Evolutionary conservation across 106 monocot species (phyloP).

Genomic region (Dioscorea zingiberensis): DNA sequence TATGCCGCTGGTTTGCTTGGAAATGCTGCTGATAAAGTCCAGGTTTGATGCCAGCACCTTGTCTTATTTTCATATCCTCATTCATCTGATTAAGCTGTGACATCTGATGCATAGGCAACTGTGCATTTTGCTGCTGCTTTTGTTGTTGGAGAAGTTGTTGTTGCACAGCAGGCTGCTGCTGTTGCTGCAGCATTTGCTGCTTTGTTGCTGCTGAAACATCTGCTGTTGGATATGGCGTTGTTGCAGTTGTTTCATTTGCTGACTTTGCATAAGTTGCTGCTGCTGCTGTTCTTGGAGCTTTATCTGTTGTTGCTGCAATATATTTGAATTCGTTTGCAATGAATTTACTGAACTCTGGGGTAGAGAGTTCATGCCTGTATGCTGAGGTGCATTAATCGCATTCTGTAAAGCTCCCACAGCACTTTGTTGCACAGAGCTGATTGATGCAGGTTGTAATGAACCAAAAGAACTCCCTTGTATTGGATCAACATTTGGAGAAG

Average conservation of each 20-base stretch:
- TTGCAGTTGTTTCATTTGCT: slow-evolving; percentile 3
- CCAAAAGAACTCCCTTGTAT: slow-evolving; percentile 35
- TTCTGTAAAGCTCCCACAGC: slow-evolving; percentile 41
- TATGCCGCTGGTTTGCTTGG: slow-evolving; percentile 32
- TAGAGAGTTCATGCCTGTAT: slow-evolving; percentile 31
- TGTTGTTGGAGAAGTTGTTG: slow-evolving; percentile 31
- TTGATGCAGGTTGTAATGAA: slow-evolving; percentile 48
- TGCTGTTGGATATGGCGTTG: slow-evolving; percentile 42
- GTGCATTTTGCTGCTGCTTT: slow-evolving; percentile 38
- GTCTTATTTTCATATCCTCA: slow-evolving; percentile 75
- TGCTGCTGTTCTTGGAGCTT: slow-evolving; percentile 54
- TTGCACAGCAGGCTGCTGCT: slow-evolving; percentile 35
- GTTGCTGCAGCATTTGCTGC: slow-evolving; percentile 31
- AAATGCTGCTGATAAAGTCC: slow-evolving; percentile 52
- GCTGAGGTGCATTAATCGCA: slow-evolving; percentile 36
- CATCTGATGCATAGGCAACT: slow-evolving; percentile 41
- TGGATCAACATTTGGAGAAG: slow-evolving; percentile 34
- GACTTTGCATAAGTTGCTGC: no score
- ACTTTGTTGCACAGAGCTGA: slow-evolving; percentile 45
- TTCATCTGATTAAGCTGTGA: slow-evolving; percentile 57
- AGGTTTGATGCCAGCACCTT: slow-evolving; percentile 49
- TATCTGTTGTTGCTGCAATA: slow-evolving; percentile 42
- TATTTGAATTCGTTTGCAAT: slow-evolving; percentile 31
- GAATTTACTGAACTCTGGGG: slow-evolving; percentile 32
- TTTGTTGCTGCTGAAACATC: slow-evolving; percentile 48